Evolutionary conservation across 345 rosid species (phyloP), one percentile per base, ranked within the genome.

Genomic region (Brassica carinata): DNA sequence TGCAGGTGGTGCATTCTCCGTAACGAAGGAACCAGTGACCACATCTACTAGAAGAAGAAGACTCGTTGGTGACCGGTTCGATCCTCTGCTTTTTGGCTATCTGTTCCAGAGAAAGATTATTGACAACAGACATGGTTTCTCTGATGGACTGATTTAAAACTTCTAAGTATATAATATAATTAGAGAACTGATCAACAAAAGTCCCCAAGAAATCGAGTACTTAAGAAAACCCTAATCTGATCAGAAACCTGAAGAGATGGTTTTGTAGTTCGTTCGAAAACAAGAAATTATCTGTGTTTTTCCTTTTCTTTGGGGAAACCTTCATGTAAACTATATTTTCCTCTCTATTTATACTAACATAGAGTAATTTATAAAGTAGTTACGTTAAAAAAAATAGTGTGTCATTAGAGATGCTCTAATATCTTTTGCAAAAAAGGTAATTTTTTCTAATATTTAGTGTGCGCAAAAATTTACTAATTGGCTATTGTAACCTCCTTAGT

Each of bases 1-100:
- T 59, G 67, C 67, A 72, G 7, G 1, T 11, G 13, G 11, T 33
- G 67, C 55, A 72, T 30, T 18, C 9, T 7, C 55, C 19, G 36
- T 11, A 0, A 36, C 19, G 34, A 59, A 19, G 66, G 13, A 5
- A 57, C 67, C 19, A 72, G 76, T 72, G 76, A 72, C 18, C 67
- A 8, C 67, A 69, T 29, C 66, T 62, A 11, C 17, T 62, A 45
- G 53, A 10, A 11, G 53, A 45, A 13, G 64, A 23, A 59, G 13
- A 23, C 14, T 38, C 45, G 45, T 38, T 38, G 45, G 8, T 38
- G 45, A 38, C 45, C 13, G 19, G 45, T 18, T 68, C 58, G 17
- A 68, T 68, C 11, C 27, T 68, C 9, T 68, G 43, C 66, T 17
- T 72, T 58, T 34, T 72, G 75, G 33, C 7, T 5, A 13, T 40